Conservation (phyloP, 352 stramenopile genomes). For the Phytophthora multivora region DNA sequence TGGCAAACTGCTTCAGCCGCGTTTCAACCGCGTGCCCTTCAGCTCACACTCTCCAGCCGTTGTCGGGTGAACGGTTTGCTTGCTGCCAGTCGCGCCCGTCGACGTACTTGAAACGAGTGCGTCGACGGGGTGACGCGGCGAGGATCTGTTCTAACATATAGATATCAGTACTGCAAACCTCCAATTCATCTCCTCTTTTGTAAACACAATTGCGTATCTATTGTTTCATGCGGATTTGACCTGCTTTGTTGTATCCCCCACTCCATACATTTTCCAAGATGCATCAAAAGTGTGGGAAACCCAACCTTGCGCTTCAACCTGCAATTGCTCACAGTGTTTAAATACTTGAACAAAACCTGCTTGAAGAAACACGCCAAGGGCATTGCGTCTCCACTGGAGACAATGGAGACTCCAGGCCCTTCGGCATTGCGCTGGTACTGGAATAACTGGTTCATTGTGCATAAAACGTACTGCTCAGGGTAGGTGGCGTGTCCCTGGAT, state of each 20-base stretch:
- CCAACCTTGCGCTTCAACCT: constrained; percentile 3
- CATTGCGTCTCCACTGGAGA: constrained; percentile 22
- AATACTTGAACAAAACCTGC: too few relatives aligned
- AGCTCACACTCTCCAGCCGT: constrained; percentile 1
- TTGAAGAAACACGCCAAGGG: constrained; percentile 15
- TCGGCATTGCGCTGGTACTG: too few relatives aligned
- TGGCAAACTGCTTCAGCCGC: constrained; percentile 10
- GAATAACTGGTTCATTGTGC: too few relatives aligned
- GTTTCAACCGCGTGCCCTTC: constrained; percentile 7
- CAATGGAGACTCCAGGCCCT: too few relatives aligned
- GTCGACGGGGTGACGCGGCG: constrained; percentile 5
- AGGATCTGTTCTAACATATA: constrained; percentile 8
- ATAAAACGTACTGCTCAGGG: too few relatives aligned
- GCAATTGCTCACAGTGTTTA: too few relatives aligned
- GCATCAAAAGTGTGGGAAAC: not conserved
- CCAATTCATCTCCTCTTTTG: not conserved
- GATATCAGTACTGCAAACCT: not conserved
- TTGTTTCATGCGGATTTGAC: constrained; percentile 21
- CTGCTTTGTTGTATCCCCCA: constrained; percentile 1
- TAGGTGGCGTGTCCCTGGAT: not conserved
- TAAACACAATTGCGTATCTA: constrained; percentile 7
- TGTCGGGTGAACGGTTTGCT: constrained; percentile 19
- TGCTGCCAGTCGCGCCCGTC: not conserved
- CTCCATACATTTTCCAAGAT: constrained; percentile 16
- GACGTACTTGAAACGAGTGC: constrained; percentile 5